Evolutionary conservation across 2,329 filamentous ascomycete genomes (phyloP).

Genomic region (Biscogniauxia marginata): DNA sequence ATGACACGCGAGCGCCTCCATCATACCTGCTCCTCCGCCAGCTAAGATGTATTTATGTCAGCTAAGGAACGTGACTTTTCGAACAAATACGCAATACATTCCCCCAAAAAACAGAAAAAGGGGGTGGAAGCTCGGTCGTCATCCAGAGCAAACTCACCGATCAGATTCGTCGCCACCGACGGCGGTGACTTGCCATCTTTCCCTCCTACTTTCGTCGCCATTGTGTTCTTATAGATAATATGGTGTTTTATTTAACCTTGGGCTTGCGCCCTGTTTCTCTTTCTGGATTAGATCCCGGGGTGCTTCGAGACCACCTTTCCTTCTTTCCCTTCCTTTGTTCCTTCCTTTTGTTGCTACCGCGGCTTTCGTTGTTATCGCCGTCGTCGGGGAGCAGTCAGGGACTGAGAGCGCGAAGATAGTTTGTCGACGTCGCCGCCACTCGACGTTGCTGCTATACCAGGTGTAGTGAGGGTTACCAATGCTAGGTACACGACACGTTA

Average conservation of each 20-base stretch:
- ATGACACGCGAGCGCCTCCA: conserved; percentile 96
- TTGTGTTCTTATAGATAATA: conserved; percentile 16
- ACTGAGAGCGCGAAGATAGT: too few species aligned
- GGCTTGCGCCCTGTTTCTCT: conserved; percentile 22
- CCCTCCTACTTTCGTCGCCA: conserved; percentile 44
- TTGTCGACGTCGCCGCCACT: too few species aligned
- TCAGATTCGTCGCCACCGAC: conserved; percentile 85
- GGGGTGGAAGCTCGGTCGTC: not conserved
- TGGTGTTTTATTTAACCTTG: conserved; percentile 8
- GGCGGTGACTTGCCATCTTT: conserved; percentile 69
- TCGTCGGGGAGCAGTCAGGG: too few species aligned
- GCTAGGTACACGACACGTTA: too few species aligned
- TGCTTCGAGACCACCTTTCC: too few species aligned
- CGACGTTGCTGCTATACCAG: too few species aligned
- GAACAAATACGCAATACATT: too few species aligned
- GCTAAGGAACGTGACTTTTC: too few species aligned
- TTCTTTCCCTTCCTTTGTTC: too few species aligned
- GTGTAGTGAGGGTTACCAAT: too few species aligned
- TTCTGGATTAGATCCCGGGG: not conserved
- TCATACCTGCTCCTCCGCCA: conserved; percentile 96
- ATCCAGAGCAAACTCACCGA: conserved; percentile 54
- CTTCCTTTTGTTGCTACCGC: too few species aligned
- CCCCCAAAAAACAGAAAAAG: conserved; percentile 5
- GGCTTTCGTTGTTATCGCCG: too few species aligned
- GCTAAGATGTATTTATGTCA: conserved; percentile 50